These are phyloP conservation scores for Laguncularia racemosa DNA, from an alignment of 345 rosid genomes.

Conservation along the genomic window DNA sequence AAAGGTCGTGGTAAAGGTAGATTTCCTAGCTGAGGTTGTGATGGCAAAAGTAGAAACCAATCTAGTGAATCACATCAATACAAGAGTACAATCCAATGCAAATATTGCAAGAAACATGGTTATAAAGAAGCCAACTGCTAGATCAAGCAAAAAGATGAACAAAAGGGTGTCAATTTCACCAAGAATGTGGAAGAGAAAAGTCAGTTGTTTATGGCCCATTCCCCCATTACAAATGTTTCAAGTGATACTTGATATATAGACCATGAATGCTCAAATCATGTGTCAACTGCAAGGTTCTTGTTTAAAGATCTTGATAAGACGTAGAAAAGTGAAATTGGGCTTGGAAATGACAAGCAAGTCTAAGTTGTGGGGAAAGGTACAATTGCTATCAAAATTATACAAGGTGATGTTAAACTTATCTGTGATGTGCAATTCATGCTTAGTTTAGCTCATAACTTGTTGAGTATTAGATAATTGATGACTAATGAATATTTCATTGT, in stretches of 20 bases:
- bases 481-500: neutral
- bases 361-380: slow-evolving; percentile 3
- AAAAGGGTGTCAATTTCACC: neutral
- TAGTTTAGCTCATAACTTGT: slow-evolving; percentile 5
- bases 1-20: neutral
- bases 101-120: neutral
- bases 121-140: neutral
- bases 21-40: neutral
- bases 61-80: neutral
- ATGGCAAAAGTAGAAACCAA: neutral
- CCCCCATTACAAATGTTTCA: neutral
- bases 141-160: neutral
- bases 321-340: neutral
- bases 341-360: slow-evolving; percentile 2
- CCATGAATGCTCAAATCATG: neutral
- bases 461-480: neutral
- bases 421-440: slow-evolving; percentile 5
- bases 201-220: neutral
- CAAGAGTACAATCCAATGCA: neutral
- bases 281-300: neutral
- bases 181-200: neutral
- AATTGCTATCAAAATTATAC: neutral
- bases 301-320: slow-evolving; percentile 5
- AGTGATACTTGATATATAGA: neutral
- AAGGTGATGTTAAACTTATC: slow-evolving; percentile 2